Conservation (phyloP, 345 rosid genomes). For the Gossypium australe region DNA sequence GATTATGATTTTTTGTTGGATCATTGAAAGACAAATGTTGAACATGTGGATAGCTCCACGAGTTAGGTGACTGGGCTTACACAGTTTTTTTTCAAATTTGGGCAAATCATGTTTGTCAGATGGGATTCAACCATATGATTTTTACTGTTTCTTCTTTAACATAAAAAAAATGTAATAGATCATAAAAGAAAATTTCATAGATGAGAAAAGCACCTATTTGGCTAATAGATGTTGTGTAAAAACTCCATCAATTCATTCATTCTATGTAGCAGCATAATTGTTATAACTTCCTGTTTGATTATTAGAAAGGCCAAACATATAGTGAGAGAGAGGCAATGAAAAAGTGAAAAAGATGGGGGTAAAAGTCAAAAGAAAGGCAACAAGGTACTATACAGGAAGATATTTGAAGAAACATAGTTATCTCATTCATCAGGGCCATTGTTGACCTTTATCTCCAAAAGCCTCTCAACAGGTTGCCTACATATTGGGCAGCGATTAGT, state of each 20-base stretch:
- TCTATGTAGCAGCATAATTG: background rate
- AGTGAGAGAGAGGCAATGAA: background rate
- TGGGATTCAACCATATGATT: background rate
- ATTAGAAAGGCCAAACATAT: conserved; percentile 15
- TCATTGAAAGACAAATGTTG: background rate
- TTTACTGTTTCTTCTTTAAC: background rate
- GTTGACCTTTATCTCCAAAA: conserved; percentile 81
- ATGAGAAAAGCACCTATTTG: background rate
- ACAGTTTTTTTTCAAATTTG: background rate
- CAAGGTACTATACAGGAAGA: conserved; percentile 26
- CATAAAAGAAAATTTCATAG: background rate
- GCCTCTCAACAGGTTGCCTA: conserved; percentile 93
- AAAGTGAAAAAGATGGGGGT: background rate
- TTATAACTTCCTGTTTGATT: conserved; percentile 21
- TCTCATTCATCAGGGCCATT: conserved; percentile 41
- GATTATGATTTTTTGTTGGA: conserved; percentile 13
- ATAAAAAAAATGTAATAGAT: too few species aligned
- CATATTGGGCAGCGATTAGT: conserved; percentile 90
- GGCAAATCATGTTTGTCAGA: background rate
- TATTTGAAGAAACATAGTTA: background rate
- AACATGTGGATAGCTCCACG: background rate
- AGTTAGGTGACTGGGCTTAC: background rate
- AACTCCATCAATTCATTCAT: conserved; percentile 6
- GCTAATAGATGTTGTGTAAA: conserved; percentile 1
- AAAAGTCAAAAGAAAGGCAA: background rate